Evolutionary conservation across 768 basidiomycete genomes (phyloP), one percentile per base, ranked within the genome.

Genomic region (Mycena maculata): DNA sequence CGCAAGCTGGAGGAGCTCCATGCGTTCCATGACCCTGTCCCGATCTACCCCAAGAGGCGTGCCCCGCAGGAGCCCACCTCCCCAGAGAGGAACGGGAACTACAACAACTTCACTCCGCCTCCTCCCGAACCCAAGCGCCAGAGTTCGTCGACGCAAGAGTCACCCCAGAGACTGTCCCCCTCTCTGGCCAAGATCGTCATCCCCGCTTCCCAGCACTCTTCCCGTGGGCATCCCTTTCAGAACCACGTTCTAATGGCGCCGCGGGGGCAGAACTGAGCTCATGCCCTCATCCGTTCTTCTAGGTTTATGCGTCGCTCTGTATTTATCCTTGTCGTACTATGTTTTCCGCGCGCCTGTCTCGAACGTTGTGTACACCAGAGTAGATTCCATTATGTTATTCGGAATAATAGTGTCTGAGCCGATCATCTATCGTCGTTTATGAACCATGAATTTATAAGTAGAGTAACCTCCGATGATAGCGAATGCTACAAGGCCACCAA

Each of bases 401-500:
- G 54, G 60, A 65, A 58, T 58, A 66, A 70, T 65, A 61, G 22
- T 60, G 50, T 52, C 62, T n/a, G 23, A 49, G 36, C 61, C 57
- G 60, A 66, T 61, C 60, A n/a, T n/a, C n/a, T n/a, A n/a, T n/a
- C n/a, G n/a, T n/a, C n/a, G 53, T 70, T 81, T 80, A 59, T 82
- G 76, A 48, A 88, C 82, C 90, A 94, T 91, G 74, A 94, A 88
- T 53, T 85, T 88, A 76, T 94, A 93, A 7, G 93, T 90, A 30
- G 89, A 87, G 76, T 91, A 93, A 3, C 91, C 92, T 3, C 94
- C 94, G 28, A 96, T 77, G 56, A 92, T 67, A 11, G 95, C 97
- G 77, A 99, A 93, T 0, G 89, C 89, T 2, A 88, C 88, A 1
- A 99, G 86, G 36, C 83, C 85, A 0, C 89, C 93, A 16, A 99